These are phyloP conservation scores for Blastocystis sp. DNA, from an alignment of 352 stramenopile genomes.

Conservation along the genomic window DNA sequence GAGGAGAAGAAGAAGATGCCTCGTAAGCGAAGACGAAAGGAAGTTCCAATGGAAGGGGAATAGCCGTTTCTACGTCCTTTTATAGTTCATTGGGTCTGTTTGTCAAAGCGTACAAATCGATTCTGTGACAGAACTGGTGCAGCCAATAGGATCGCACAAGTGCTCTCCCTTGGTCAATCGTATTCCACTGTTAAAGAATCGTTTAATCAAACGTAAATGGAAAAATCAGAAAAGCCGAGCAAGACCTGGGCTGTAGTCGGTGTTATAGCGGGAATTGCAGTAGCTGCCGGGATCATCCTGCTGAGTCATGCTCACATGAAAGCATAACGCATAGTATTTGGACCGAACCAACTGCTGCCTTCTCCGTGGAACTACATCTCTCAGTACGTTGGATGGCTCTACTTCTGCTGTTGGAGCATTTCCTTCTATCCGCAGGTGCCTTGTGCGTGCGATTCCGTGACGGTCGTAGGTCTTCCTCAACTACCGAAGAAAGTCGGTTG, in stretches of 20 bases:
- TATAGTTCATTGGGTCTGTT: conserved; percentile 30
- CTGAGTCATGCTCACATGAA: background rate
- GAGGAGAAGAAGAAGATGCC: background rate
- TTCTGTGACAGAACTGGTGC: background rate
- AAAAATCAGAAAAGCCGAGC: no score
- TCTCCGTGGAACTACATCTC: conserved; percentile 80
- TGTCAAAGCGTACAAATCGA: background rate
- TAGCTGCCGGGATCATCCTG: conserved; percentile 5
- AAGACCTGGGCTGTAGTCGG: background rate
- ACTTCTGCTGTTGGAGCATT: conserved; percentile 70
- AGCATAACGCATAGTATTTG: background rate
- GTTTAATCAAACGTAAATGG: background rate
- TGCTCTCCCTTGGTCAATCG: conserved; percentile 4
- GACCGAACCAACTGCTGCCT: background rate
- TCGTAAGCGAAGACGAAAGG: conserved; percentile 15
- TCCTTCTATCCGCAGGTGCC: conserved; percentile 70
- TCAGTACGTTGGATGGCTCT: conserved; percentile 76
- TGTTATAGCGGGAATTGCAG: conserved; percentile 1
- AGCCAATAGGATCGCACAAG: conserved; percentile 23
- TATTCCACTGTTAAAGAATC: conserved; percentile 13
- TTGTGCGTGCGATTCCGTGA: background rate
- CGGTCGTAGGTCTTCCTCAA: conserved; percentile 61
- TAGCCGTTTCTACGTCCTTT: conserved; percentile 40
- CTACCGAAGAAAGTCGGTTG: conserved; percentile 35
- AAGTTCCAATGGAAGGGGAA: background rate